phyloP scores from a whole-genome alignment of 306 rosid genomes.

The Cicer yamashitae region DNA sequence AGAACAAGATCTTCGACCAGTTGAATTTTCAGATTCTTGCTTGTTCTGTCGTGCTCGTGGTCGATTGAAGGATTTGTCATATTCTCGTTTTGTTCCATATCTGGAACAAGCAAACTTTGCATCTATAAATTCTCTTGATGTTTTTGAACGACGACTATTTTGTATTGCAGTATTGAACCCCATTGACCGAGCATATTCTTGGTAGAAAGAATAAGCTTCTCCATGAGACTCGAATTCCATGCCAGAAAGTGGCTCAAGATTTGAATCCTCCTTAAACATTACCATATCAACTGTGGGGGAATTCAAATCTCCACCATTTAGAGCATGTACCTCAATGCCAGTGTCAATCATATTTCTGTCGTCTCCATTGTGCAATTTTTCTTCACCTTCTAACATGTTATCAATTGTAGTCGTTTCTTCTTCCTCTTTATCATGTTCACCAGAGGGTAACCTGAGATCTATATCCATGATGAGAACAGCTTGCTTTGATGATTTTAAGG shows the following conservation, averaged over 20 bases:
- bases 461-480: constrained; percentile 74
- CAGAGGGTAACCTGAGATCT: constrained; percentile 94
- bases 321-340: constrained; percentile 63
- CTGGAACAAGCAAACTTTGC: constrained; percentile 99
- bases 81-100: constrained; percentile 96
- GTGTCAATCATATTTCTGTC: constrained; percentile 66
- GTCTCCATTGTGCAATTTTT: constrained; percentile 78
- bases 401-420: constrained; percentile 79
- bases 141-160: constrained; percentile 97
- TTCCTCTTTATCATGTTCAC: constrained; percentile 83
- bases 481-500: constrained; percentile 49
- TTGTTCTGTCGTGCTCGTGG: constrained; percentile 93
- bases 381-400: constrained; percentile 77
- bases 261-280: constrained; percentile 84
- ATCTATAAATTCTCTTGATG: constrained; percentile 96
- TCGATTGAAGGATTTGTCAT: constrained; percentile 81
- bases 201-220: constrained; percentile 97
- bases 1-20: constrained; percentile 92
- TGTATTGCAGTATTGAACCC: constrained; percentile 98
- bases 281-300: constrained; percentile 69
- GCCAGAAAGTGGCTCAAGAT: constrained; percentile 98
- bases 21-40: constrained; percentile 87
- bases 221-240: constrained; percentile 98
- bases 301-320: constrained; percentile 83
- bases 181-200: constrained; percentile 98